Conservation (phyloP, 129 eudicot species). For the Chrysanthemum makinoi region DNA sequence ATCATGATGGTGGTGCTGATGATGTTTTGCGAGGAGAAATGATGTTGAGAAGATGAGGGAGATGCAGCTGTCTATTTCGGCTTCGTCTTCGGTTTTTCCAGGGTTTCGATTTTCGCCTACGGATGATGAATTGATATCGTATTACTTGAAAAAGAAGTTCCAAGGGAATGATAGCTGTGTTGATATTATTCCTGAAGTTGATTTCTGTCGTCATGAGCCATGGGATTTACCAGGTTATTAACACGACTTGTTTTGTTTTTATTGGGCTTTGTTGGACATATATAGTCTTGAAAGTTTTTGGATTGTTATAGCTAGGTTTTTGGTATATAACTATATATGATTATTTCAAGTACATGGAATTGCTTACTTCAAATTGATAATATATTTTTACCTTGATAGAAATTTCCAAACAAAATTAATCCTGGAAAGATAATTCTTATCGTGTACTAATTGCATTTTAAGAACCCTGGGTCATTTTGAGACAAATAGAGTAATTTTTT, state of each 20-base stretch:
- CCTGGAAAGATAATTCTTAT: too few relatives aligned
- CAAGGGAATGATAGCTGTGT: slow-evolving; percentile 61
- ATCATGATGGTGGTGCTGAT: not conserved
- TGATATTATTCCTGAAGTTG: slow-evolving; percentile 67
- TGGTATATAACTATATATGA: too few relatives aligned
- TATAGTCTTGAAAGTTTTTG: not conserved
- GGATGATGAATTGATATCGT: slow-evolving; percentile 68
- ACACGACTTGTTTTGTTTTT: not conserved
- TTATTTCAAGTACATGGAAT: too few relatives aligned
- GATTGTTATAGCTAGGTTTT: not conserved
- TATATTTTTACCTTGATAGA: too few relatives aligned
- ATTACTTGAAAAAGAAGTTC: slow-evolving; percentile 66
- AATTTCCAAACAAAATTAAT: too few relatives aligned
- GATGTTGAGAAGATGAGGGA: slow-evolving; percentile 35
- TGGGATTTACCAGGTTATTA: slow-evolving; percentile 90
- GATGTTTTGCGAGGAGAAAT: slow-evolving; percentile 1
- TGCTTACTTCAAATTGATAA: too few relatives aligned
- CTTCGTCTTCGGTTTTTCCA: slow-evolving; percentile 65
- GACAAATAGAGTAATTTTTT: too few relatives aligned
- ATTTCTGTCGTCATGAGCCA: slow-evolving; percentile 77
- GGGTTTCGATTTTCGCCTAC: slow-evolving; percentile 90
- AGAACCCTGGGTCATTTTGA: too few relatives aligned
- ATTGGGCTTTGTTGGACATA: not conserved
- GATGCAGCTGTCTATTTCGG: slow-evolving; percentile 58
- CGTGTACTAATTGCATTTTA: too few relatives aligned